Conservation (phyloP, 129 eudicot species). For the Oenanthe sinensis region DNA sequence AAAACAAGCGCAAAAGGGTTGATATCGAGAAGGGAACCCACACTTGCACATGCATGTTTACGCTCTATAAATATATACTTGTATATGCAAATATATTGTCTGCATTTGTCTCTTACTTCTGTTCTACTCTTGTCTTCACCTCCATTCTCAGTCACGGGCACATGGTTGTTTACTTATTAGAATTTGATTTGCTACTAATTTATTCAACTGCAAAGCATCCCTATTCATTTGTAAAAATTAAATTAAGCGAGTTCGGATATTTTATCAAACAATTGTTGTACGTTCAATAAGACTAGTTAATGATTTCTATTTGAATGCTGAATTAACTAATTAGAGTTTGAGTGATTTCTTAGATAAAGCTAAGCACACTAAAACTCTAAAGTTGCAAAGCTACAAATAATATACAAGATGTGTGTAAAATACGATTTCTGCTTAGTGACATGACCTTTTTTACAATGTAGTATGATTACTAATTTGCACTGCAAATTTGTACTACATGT, state of each 20-base stretch:
- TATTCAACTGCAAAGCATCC: too few species aligned
- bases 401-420: background rate
- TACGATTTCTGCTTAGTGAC: background rate
- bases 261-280: too few species aligned
- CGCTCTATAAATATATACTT: background rate
- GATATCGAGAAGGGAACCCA: slow-evolving; percentile 4
- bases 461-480: background rate
- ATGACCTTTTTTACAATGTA: background rate
- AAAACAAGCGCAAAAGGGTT: slow-evolving; percentile 1
- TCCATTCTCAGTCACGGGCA: slow-evolving; percentile 5
- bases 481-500: background rate
- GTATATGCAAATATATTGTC: background rate
- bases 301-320: background rate
- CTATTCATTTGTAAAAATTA: too few species aligned
- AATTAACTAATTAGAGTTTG: background rate
- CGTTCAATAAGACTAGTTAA: background rate
- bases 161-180: too few species aligned
- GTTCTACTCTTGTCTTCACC: slow-evolving; percentile 8
- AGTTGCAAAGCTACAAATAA: background rate
- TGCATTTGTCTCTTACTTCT: background rate
- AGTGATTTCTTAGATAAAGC: background rate
- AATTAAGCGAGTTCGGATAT: background rate
- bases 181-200: too few species aligned
- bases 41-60: slow-evolving; percentile 12
- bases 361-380: background rate